These are phyloP conservation scores for Arthrobotrys sphaeroides DNA, from an alignment of 2,329 filamentous ascomycete species.

Conservation along the genomic window DNA sequence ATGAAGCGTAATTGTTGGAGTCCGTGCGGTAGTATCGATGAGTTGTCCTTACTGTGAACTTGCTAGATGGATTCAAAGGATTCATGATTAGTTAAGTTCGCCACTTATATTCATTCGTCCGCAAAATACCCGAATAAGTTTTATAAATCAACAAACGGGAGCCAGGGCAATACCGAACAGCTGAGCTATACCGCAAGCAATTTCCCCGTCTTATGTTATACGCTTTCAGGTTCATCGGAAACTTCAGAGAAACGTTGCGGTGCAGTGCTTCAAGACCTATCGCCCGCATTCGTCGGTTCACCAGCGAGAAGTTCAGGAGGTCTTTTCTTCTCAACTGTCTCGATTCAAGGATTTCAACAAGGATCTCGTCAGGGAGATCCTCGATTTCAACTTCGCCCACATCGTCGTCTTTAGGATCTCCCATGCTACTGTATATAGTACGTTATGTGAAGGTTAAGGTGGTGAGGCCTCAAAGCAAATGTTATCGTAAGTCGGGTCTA, in stretches of 20 bases:
- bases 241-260: background rate
- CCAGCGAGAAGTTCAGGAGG: background rate
- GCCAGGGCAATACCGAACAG: background rate
- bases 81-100: too few relatives aligned
- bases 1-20: too few relatives aligned
- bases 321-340: background rate
- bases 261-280: background rate
- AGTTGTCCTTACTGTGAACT: too few relatives aligned
- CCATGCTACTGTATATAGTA: too few relatives aligned
- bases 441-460: too few relatives aligned
- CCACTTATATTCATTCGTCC: too few relatives aligned
- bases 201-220: background rate
- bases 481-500: too few relatives aligned
- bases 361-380: background rate
- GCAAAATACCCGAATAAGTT: too few relatives aligned
- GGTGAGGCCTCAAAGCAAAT: too few relatives aligned
- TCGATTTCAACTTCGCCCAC: background rate
- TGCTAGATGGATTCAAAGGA: too few relatives aligned
- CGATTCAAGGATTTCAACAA: background rate
- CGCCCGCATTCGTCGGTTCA: background rate
- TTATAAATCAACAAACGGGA: background rate
- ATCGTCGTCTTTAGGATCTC: too few relatives aligned
- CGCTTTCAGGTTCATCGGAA: background rate
- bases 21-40: too few relatives aligned
- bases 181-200: background rate